phyloP scores from a whole-genome alignment of 148 eudicot genomes.

The Chenopodium album region DNA sequence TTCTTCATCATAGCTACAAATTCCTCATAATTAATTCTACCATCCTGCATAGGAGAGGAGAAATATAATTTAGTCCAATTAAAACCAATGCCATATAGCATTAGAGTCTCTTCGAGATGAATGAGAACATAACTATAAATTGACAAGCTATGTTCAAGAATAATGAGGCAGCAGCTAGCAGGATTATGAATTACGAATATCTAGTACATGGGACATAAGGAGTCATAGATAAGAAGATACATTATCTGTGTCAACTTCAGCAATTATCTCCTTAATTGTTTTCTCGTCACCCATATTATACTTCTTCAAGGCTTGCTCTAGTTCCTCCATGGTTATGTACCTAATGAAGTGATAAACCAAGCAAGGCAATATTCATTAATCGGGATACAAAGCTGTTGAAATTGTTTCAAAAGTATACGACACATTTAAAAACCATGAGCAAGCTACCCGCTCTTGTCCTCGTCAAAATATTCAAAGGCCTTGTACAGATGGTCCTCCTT shows the following conservation, averaged over 20 bases:
- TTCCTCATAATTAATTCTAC: constrained; percentile 88
- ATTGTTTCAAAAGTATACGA: background rate
- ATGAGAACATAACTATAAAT: background rate
- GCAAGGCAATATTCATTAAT: background rate
- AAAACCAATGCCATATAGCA: background rate
- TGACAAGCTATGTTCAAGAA: background rate
- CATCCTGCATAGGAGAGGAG: constrained; percentile 57
- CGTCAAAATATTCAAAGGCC: constrained; percentile 90
- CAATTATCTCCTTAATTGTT: constrained; percentile 86
- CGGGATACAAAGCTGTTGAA: background rate
- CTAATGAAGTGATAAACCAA: constrained; percentile 37
- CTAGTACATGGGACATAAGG: background rate
- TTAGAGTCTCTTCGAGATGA: background rate
- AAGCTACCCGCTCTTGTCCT: constrained; percentile 91
- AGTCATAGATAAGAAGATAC: constrained; percentile 42
- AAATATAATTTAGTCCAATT: background rate
- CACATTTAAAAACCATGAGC: background rate
- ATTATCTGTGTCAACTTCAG: constrained; percentile 90
- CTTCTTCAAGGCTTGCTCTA: constrained; percentile 84
- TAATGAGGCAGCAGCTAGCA: background rate
- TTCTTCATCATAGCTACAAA: constrained; percentile 97
- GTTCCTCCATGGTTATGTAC: constrained; percentile 86
- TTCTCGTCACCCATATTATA: constrained; percentile 92
- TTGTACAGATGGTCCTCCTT: constrained; percentile 80
- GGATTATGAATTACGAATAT: background rate